These are phyloP conservation scores for Schizochytrium sp. DNA, from an alignment of 108 stramenopile species.

Conservation along the genomic window DNA sequence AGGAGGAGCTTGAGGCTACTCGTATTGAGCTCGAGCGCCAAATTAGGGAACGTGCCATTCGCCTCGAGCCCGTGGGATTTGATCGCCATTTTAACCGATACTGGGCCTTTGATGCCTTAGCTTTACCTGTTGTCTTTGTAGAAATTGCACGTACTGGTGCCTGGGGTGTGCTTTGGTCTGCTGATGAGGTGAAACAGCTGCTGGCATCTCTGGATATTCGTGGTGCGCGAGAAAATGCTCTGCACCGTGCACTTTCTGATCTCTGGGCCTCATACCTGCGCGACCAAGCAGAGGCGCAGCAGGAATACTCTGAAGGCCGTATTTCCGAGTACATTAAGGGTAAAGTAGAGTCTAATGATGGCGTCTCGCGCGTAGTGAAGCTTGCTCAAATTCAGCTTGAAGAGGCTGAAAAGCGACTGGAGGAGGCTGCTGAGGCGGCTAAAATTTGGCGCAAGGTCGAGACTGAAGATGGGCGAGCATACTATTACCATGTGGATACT, in stretches of 20 bases:
- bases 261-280: background rate
- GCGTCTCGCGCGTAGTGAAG: slow-evolving; percentile 8
- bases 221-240: slow-evolving; percentile 45
- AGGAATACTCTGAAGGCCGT: background rate
- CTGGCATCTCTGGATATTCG: slow-evolving; percentile 29
- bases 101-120: background rate
- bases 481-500: slow-evolving; percentile 60
- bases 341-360: background rate
- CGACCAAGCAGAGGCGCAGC: slow-evolving; percentile 49
- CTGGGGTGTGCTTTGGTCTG: slow-evolving; percentile 24
- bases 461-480: slow-evolving; percentile 28
- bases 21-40: slow-evolving; percentile 36
- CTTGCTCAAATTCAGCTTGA: background rate
- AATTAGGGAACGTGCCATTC: slow-evolving; percentile 29
- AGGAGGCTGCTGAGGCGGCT: slow-evolving; percentile 8
- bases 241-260: slow-evolving; percentile 14
- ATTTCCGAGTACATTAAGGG: slow-evolving; percentile 9
- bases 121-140: slow-evolving; percentile 21
- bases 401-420: slow-evolving; percentile 40
- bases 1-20: background rate
- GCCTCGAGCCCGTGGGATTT: slow-evolving; percentile 27
- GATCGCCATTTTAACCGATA: slow-evolving; percentile 53
- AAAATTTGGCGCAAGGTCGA: slow-evolving; percentile 33
- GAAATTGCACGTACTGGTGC: slow-evolving; percentile 34
- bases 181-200: background rate